phyloP scores from a whole-genome alignment of 192 early-diverging fungal species.

The Backusella parvicylindrica region DNA sequence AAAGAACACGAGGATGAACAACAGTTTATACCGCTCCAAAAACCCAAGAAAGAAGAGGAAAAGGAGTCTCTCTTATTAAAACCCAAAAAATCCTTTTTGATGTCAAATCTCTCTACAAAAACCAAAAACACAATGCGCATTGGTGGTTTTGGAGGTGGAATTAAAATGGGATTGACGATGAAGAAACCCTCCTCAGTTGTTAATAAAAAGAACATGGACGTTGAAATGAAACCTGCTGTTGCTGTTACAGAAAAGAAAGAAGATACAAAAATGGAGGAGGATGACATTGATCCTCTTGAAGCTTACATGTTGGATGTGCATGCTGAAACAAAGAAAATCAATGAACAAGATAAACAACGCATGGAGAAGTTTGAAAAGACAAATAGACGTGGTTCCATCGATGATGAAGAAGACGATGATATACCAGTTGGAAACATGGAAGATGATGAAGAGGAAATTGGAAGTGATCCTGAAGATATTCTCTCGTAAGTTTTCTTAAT shows the following conservation, averaged over 20 bases:
- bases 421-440: not conserved
- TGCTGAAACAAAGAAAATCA: conserved; percentile 65
- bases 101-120: conserved; percentile 7
- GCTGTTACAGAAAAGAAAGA: not conserved
- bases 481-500: conserved; percentile 44
- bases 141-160: conserved; percentile 16
- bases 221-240: conserved; percentile 4
- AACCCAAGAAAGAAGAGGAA: conserved; percentile 5
- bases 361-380: conserved; percentile 23
- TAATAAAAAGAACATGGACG: not conserved
- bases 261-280: conserved; percentile 43
- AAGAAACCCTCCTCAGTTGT: not conserved
- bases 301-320: conserved; percentile 87
- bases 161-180: not conserved
- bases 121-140: conserved; percentile 19
- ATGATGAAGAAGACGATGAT: conserved; percentile 38
- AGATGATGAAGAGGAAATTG: conserved; percentile 48
- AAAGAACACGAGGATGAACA: conserved; percentile 1
- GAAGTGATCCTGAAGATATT: conserved; percentile 66
- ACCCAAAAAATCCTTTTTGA: not conserved
- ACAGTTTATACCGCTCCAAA: conserved; percentile 11
- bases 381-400: conserved; percentile 9
- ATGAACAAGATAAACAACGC: conserved; percentile 53
- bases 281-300: conserved; percentile 73
- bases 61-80: conserved; percentile 9